A percentile compares a stretch with the other conserved stretches of the same genome.
Evolutionary conservation across 1,284 basidiomycete genomes (phyloP).

Genomic region (Apiotrichum domesticum): DNA sequence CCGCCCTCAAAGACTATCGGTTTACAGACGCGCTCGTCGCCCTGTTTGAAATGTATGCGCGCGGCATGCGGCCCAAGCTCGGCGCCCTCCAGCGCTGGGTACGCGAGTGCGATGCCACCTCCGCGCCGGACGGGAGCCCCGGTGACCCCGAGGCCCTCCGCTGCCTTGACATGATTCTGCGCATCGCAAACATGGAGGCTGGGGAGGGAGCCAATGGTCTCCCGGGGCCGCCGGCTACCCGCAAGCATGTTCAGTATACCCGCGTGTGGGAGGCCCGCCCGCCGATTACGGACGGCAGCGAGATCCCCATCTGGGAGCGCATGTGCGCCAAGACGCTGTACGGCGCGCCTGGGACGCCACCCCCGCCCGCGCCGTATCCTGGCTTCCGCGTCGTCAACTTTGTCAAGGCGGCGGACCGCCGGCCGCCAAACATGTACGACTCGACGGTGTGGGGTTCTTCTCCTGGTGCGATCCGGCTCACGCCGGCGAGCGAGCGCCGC

Average conservation of each 20-base stretch:
- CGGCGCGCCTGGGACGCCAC: slow-evolving; percentile 18
- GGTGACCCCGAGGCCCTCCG: slow-evolving; percentile 45
- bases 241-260: slow-evolving; percentile 17
- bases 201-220: slow-evolving; percentile 7
- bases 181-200: slow-evolving; percentile 43
- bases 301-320: slow-evolving; percentile 38
- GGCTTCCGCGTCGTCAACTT: slow-evolving; percentile 34
- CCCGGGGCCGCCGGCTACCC: slow-evolving; percentile 18
- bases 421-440: slow-evolving; percentile 53
- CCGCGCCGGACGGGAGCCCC: slow-evolving; percentile 36
- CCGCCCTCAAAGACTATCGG: slow-evolving; percentile 49
- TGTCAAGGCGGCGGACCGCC: slow-evolving; percentile 46
- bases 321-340: slow-evolving; percentile 28
- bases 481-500: slow-evolving; percentile 30
- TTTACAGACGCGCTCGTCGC: slow-evolving; percentile 52
- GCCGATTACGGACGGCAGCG: slow-evolving; percentile 15
- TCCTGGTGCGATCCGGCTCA: slow-evolving; percentile 47
- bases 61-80: slow-evolving; percentile 52
- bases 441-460: slow-evolving; percentile 52
- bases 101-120: slow-evolving; percentile 54
- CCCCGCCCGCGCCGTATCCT: slow-evolving; percentile 21
- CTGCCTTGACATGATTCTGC: slow-evolving; percentile 53
- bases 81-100: slow-evolving; percentile 57
- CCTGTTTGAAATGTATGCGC: slow-evolving; percentile 54
- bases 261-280: slow-evolving; percentile 37